Evolutionary conservation across 129 eudicot genomes (phyloP), one percentile per base, ranked within the genome.

Genomic region (Flaveria linearis): DNA sequence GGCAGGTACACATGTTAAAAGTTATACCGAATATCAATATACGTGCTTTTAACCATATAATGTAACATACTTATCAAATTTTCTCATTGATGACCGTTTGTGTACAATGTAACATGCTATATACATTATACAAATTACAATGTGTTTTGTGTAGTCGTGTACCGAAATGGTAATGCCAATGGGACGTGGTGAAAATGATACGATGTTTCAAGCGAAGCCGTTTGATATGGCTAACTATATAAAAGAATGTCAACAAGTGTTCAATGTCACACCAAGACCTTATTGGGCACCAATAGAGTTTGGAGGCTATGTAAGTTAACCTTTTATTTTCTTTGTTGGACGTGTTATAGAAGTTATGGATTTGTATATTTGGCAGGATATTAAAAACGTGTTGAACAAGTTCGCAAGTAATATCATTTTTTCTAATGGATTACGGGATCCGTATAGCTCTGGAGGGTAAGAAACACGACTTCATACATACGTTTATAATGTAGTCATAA

Each of bases 331-430:
- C 6, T 69, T 69, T 9, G 25, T 46, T 15, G 7, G 7, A 10
- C 65, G 11, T 58, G 0, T 7, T 11, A 4, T 18, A 9, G 12
- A 55, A 55, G 16, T 58, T 58, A 58, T 22, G 13, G 15, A 8
- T 15, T 4, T 43, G 7, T 9, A 14, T n/a, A 7, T 41, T 9
- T 49, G 22, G 45, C 16, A 78, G 81, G 84, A 71, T 69, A 65
- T 84, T 25, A 76, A 80, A 76, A 55, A 70, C 0, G 87, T 76
- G 71, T 81, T 84, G 17, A 73, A 64, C 57, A 80, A 80, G 46
- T 84, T 84, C 20, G 87, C 76, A 76, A 84, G 87, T 74, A 84
- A 80, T 75, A 84, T 84, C 36, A 83, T 84, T 39, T 84, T 84
- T 25, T 75, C 82, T 17, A 80, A 84, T 50, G 84, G 87, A 14